Percentiles rank a stretch among this genome's conserved stretches.
Evolutionary conservation across 2,329 filamentous ascomycete genomes (phyloP).

Genomic region (Arthroderma uncinatum): DNA sequence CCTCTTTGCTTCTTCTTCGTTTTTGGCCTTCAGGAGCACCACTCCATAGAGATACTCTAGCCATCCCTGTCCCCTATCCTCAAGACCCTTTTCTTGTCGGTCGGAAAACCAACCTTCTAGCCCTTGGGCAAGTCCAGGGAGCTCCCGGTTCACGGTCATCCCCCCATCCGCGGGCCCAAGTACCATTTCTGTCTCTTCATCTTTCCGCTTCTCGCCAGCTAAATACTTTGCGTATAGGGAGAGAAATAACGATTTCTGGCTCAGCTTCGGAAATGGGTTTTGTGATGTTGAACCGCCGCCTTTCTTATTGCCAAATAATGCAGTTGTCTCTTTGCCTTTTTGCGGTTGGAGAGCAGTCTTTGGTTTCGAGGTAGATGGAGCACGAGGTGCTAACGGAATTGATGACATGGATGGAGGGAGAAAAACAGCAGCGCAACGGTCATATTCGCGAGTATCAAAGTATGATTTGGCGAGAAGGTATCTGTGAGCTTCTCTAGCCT

Average conservation of each 20-base stretch:
- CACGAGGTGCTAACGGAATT: conserved; percentile 45
- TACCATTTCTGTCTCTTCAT: conserved; percentile 95
- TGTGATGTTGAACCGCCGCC: conserved; percentile 21
- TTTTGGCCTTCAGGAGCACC: conserved; percentile 80
- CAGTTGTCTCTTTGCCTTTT: conserved; percentile 53
- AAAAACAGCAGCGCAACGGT: conserved; percentile 83
- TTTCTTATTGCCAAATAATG: conserved; percentile 28
- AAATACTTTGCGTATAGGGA: conserved; percentile 87
- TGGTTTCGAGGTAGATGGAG: conserved; percentile 19
- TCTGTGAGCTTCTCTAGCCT: conserved; percentile 66
- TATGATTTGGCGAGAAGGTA: conserved; percentile 87
- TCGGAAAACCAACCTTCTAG: conserved; percentile 72
- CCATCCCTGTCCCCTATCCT: conserved; percentile 70
- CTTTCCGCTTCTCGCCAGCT: conserved; percentile 87
- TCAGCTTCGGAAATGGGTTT: conserved; percentile 46
- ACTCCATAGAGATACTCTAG: conserved; percentile 76
- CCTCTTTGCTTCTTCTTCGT: conserved; percentile 69
- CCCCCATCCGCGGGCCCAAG: conserved; percentile 86
- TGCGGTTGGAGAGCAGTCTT: conserved; percentile 23
- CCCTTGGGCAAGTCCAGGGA: conserved; percentile 61
- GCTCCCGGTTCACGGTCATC: conserved; percentile 71
- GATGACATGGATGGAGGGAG: conserved; percentile 69
- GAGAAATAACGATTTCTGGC: conserved; percentile 85
- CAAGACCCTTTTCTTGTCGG: conserved; percentile 49
- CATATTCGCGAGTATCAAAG: conserved; percentile 91